Evolutionary conservation across 306 rosid genomes (phyloP), one percentile per base, ranked within the genome.

Genomic region (Prunus campanulata): DNA sequence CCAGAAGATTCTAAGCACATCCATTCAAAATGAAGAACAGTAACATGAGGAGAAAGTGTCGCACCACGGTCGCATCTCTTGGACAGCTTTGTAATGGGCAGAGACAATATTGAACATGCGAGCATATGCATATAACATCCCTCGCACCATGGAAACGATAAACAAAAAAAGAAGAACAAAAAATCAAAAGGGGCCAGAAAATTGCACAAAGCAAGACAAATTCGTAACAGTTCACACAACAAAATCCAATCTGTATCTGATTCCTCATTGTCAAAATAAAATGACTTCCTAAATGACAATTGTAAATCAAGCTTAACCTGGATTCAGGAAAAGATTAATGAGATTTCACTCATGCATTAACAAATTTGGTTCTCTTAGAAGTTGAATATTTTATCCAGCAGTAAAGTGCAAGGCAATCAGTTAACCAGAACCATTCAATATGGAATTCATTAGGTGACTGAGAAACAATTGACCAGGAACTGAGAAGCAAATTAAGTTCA

Each of bases 71-170:
- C 39, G 62, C 80, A 72, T 80, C 82, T 68, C 79, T 68, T 44
- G 62, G 52, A 68, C 51, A 75, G 76, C 80, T 56, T 72, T n/a
- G 78, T 76, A 68, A 78, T 71, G 27, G 80, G 76, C 70, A 73
- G 83, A 78, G 82, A 71, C 76, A 65, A 68, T 72, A 81, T 46
- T 81, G 83, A 71, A 72, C 83, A 80, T 73, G 85, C 79, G 75
- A 86, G 79, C 87, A 48, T 71, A 75, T 79, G 83, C 79, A 76
- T 80, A 74, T 75, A 80, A 73, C 88, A 80, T 80, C 86, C 88
- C 86, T 82, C 83, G 75, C 75, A 68, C 82, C 83, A 83, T 24
- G 48, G 66, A 60, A 72, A 79, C 8, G 78, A 78, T 52, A 80
- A 87, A 77, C 83, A 75, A 76, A 51, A 65, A 48, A 61, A 68